phyloP scores from a whole-genome alignment of 495 filamentous ascomycete species.

The Bathelium albidoporum region DNA sequence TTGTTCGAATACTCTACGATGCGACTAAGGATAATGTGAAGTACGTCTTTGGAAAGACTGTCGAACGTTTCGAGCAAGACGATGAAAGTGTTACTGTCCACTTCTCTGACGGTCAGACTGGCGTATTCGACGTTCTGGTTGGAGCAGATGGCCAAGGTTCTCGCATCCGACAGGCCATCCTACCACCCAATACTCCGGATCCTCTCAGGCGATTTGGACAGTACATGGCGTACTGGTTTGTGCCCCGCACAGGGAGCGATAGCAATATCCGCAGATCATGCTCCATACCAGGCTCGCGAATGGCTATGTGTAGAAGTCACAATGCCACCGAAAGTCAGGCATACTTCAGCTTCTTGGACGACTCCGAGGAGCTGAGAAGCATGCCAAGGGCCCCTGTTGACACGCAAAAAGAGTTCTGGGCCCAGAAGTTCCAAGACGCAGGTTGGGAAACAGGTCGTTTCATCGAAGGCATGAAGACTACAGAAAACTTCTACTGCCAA shows the following conservation, averaged over 20 bases:
- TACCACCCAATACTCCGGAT: constrained; percentile 4
- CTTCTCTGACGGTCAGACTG: constrained; percentile 16
- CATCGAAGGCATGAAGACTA: constrained; percentile 4
- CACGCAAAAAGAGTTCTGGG: constrained; percentile 29
- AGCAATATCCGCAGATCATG: constrained; percentile 28
- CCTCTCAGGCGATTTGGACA: constrained; percentile 7
- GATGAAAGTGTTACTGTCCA: constrained; percentile 13
- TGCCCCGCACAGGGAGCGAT: constrained; percentile 21
- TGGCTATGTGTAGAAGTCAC: constrained; percentile 34
- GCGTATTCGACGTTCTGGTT: constrained; percentile 19
- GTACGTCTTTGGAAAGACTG: constrained; percentile 28
- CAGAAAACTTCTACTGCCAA: constrained; percentile 16
- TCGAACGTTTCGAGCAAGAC: constrained; percentile 13
- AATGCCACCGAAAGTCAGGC: constrained; percentile 30
- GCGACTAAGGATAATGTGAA: constrained; percentile 25
- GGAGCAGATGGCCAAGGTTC: constrained; percentile 22
- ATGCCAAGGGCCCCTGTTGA: constrained; percentile 11
- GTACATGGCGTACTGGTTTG: constrained; percentile 19
- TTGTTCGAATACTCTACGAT: constrained; percentile 31
- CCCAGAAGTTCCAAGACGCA: not conserved
- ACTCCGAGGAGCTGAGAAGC: constrained; percentile 24
- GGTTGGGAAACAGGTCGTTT: constrained; percentile 4
- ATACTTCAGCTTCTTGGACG: constrained; percentile 27
- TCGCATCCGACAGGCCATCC: constrained; percentile 8
- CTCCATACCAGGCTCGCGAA: constrained; percentile 27